These are phyloP conservation scores for Eucalyptus regnans DNA, from an alignment of 345 rosid species.

Conservation along the genomic window DNA sequence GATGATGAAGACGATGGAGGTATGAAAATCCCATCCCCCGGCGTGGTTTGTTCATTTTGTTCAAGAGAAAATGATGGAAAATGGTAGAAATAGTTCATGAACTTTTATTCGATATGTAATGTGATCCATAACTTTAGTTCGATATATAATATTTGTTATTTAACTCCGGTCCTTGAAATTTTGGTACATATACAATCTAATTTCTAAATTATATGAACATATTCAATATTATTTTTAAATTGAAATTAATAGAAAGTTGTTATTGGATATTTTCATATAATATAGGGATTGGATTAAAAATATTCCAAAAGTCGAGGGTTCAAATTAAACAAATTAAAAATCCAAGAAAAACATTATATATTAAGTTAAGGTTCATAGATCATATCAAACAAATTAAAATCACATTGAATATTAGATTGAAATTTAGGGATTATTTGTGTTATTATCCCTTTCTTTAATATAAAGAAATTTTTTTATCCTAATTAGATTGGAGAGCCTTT, in stretches of 20 bases:
- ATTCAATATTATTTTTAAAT: too few species aligned
- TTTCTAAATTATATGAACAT: fast-evolving
- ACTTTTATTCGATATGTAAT: too few species aligned
- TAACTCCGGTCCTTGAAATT: fast-evolving
- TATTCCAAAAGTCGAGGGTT: fast-evolving
- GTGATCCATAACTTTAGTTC: fast-evolving
- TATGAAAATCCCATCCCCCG: too few species aligned
- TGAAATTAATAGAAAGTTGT: fast-evolving
- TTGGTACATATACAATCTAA: fast-evolving
- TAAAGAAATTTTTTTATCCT: not conserved
- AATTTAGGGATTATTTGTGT: too few species aligned
- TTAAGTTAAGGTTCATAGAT: too few species aligned
- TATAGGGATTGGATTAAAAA: too few species aligned
- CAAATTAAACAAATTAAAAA: too few species aligned
- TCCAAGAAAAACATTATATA: fast-evolving
- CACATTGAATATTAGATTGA: fast-evolving
- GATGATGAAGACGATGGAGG: not conserved
- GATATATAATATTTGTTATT: fast-evolving
- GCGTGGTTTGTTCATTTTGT: too few species aligned
- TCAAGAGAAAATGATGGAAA: too few species aligned
- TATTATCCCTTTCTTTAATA: fast-evolving
- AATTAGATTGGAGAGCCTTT: not conserved
- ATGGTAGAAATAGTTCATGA: fast-evolving
- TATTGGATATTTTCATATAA: too few species aligned
- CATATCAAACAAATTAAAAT: too few species aligned